Percentiles rank a stretch among this genome's conserved stretches.
Conservation (phyloP, 495 filamentous ascomycete genomes). For the Acidomyces sp. region DNA sequence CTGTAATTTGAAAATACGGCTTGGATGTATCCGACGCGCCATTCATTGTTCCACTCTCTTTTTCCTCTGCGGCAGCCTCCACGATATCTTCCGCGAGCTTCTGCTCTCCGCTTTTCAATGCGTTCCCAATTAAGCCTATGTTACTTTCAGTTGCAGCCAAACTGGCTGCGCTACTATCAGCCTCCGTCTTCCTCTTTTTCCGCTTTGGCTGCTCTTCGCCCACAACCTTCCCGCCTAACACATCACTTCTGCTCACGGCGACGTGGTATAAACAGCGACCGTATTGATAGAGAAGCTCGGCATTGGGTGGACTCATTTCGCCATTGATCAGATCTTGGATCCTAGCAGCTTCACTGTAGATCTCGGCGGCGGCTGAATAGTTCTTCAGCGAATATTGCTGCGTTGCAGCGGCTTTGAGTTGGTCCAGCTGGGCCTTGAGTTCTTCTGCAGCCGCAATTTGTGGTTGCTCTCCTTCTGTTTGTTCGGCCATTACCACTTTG, state of each 20-base stretch:
- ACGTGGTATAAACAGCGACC: conserved; percentile 86
- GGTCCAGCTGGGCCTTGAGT: conserved; percentile 20
- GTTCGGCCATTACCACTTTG: no score
- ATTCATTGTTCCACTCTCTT: conserved; percentile 30
- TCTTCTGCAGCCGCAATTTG: conserved; percentile 17
- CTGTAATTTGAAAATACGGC: conserved; percentile 78
- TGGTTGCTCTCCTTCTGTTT: neutral
- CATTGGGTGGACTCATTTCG: conserved; percentile 78
- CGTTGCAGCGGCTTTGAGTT: conserved; percentile 45
- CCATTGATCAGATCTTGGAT: conserved; percentile 85
- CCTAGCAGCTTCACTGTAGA: conserved; percentile 77
- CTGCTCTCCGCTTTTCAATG: conserved; percentile 26
- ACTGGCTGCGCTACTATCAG: neutral
- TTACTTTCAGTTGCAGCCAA: neutral
- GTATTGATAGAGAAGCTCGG: conserved; percentile 85
- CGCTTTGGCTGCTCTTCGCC: conserved; percentile 27
- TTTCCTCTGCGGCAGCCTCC: conserved; percentile 31
- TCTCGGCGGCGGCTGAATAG: conserved; percentile 67
- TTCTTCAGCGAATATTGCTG: conserved; percentile 74
- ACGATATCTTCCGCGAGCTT: conserved; percentile 34
- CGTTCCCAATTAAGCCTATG: conserved; percentile 10
- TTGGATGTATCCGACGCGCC: conserved; percentile 38
- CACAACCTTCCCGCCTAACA: conserved; percentile 70
- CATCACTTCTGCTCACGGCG: conserved; percentile 85
- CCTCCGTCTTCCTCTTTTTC: conserved; percentile 17